Evolutionary conservation across 192 early-diverging fungal species (phyloP).

Genomic region (Entrophospora sp.): DNA sequence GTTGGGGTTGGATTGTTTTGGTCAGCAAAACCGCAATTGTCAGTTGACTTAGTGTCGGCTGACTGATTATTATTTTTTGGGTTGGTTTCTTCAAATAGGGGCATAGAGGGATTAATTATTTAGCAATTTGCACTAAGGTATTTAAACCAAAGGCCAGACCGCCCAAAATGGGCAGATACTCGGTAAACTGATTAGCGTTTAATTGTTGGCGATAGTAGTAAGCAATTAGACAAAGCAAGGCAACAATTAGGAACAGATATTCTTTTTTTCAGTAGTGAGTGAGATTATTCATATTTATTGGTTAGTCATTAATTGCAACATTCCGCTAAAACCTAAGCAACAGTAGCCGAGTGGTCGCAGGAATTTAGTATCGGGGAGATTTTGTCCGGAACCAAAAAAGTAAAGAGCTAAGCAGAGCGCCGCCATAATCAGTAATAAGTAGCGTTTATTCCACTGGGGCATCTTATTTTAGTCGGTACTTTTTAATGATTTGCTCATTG

Average conservation of each 20-base stretch:
- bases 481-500: not conserved
- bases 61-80: not conserved
- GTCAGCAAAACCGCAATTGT: not conserved
- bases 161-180: not conserved
- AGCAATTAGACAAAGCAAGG: too few relatives aligned
- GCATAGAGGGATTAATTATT: not conserved
- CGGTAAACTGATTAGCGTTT: not conserved
- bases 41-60: too few relatives aligned
- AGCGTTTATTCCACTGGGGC: too few relatives aligned
- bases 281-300: too few relatives aligned
- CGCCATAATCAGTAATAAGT: not conserved
- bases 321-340: too few relatives aligned
- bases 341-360: too few relatives aligned
- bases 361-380: too few relatives aligned
- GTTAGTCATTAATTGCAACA: too few relatives aligned
- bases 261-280: too few relatives aligned
- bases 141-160: too few relatives aligned
- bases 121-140: not conserved
- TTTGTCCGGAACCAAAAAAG: not conserved
- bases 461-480: not conserved
- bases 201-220: too few relatives aligned
- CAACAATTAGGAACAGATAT: too few relatives aligned
- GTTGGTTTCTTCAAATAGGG: not conserved
- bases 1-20: not conserved
- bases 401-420: not conserved